phyloP scores from a whole-genome alignment of 768 basidiomycete genomes.

The Russula olivacea region DNA sequence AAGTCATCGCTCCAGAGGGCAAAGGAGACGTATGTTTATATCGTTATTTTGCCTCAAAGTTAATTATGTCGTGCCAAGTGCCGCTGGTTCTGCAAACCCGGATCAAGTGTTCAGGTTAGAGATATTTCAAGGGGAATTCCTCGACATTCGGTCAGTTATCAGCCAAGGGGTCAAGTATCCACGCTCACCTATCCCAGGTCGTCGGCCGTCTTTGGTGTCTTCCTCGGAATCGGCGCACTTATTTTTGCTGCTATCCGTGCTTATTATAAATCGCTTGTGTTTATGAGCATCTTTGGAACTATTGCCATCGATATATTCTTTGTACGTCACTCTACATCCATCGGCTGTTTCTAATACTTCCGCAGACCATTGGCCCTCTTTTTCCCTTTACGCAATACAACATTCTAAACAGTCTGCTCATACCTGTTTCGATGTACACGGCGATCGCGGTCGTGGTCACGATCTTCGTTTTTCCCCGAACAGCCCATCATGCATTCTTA shows the following conservation, averaged over 20 bases:
- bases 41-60: background rate
- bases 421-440: conserved; percentile 42
- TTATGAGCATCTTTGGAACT: conserved; percentile 43
- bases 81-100: conserved; percentile 36
- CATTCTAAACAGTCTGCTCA: conserved; percentile 38
- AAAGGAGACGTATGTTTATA: conserved; percentile 30
- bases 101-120: conserved; percentile 35
- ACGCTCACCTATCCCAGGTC: conserved; percentile 30
- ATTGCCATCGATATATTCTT: conserved; percentile 43
- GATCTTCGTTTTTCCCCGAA: conserved; percentile 48
- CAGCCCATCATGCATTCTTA: conserved; percentile 41
- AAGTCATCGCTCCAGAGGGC: conserved; percentile 30
- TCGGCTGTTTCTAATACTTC: background rate
- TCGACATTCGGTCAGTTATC: conserved; percentile 37
- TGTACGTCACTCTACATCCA: conserved; percentile 28
- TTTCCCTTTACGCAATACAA: conserved; percentile 44
- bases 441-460: conserved; percentile 44
- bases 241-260: conserved; percentile 43
- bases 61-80: conserved; percentile 22
- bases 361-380: conserved; percentile 42
- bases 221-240: conserved; percentile 44
- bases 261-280: conserved; percentile 40
- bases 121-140: conserved; percentile 46
- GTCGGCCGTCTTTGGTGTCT: conserved; percentile 43
- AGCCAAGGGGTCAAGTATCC: background rate